phyloP scores from a whole-genome alignment of 2,329 filamentous ascomycete species.

The Trichoderma sp. region DNA sequence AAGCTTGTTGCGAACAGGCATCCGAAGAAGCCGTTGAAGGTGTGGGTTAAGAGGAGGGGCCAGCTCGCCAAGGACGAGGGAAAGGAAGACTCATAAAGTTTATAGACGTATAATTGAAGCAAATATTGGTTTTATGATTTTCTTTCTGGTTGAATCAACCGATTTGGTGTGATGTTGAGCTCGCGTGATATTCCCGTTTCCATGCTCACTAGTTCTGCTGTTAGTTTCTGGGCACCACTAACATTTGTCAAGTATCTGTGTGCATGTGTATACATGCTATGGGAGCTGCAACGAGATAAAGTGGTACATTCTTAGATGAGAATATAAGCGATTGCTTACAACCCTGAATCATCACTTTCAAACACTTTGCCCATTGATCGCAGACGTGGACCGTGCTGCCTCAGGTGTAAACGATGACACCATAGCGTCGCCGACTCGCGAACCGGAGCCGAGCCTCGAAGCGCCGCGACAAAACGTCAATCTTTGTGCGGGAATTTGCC shows the following conservation, averaged over 20 bases:
- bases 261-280: background rate
- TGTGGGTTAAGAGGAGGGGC: slow-evolving; percentile 42
- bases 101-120: background rate
- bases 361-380: background rate
- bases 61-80: background rate
- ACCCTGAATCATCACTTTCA: background rate
- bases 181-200: background rate
- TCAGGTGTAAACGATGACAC: slow-evolving; percentile 30
- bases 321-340: too few relatives aligned
- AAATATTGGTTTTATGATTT: background rate
- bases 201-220: background rate
- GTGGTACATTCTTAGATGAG: too few relatives aligned
- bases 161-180: background rate
- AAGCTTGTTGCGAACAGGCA: slow-evolving; percentile 37
- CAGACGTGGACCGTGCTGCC: slow-evolving; percentile 18
- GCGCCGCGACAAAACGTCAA: background rate
- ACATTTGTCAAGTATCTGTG: background rate
- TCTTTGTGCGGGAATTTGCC: slow-evolving; percentile 22
- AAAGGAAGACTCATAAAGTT: background rate
- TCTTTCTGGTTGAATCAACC: background rate
- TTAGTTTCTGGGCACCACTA: background rate
- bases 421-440: slow-evolving; percentile 27
- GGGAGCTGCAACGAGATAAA: background rate
- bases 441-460: slow-evolving; percentile 25
- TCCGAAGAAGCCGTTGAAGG: slow-evolving; percentile 37